Percentiles rank a stretch among this genome's conserved stretches.
Evolutionary conservation across 2,329 filamentous ascomycete species (phyloP).

Genomic region (Aaosphaeria pasadenensis): DNA sequence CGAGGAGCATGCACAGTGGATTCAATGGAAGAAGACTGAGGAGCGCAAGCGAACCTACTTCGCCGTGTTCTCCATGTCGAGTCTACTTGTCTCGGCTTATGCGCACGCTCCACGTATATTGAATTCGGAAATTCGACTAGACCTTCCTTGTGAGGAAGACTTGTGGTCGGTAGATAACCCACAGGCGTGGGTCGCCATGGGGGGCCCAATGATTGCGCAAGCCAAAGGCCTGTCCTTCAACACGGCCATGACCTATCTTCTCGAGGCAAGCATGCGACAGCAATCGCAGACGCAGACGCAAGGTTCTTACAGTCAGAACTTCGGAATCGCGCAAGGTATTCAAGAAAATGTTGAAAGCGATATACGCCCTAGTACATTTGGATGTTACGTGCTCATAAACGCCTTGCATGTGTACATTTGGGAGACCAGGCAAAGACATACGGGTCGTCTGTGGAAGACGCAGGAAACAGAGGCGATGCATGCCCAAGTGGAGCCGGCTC

Average conservation of each 20-base stretch:
- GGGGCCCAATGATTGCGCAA: slow-evolving; percentile 67
- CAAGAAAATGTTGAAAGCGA: slow-evolving; percentile 59
- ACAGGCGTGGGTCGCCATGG: slow-evolving; percentile 75
- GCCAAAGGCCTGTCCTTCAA: slow-evolving; percentile 76
- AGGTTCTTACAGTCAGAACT: slow-evolving; percentile 43
- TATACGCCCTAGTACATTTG: slow-evolving; percentile 82
- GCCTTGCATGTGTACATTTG: slow-evolving; percentile 97
- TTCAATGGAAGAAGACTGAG: slow-evolving; percentile 82
- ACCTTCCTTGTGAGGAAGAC: slow-evolving; percentile 90
- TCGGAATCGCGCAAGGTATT: slow-evolving; percentile 46
- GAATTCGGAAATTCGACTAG: slow-evolving; percentile 87
- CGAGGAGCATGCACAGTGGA: slow-evolving; percentile 72
- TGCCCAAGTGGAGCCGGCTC: slow-evolving; percentile 85
- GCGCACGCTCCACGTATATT: slow-evolving; percentile 88
- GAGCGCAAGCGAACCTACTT: slow-evolving; percentile 93
- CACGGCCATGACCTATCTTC: slow-evolving; percentile 72
- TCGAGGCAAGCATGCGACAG: slow-evolving; percentile 71
- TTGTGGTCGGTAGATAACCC: slow-evolving; percentile 81
- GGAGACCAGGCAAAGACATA: slow-evolving; percentile 90
- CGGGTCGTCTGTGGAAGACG: slow-evolving; percentile 83
- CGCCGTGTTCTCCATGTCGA: slow-evolving; percentile 86
- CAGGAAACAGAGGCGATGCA: slow-evolving; percentile 97
- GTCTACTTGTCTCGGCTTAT: slow-evolving; percentile 85
- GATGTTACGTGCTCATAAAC: slow-evolving; percentile 87
- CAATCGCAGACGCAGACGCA: slow-evolving; percentile 39